Percentiles rank a stretch among this genome's conserved stretches.
Conservation (phyloP, 2,329 filamentous ascomycete species). For the Hypoxylon sp. region DNA sequence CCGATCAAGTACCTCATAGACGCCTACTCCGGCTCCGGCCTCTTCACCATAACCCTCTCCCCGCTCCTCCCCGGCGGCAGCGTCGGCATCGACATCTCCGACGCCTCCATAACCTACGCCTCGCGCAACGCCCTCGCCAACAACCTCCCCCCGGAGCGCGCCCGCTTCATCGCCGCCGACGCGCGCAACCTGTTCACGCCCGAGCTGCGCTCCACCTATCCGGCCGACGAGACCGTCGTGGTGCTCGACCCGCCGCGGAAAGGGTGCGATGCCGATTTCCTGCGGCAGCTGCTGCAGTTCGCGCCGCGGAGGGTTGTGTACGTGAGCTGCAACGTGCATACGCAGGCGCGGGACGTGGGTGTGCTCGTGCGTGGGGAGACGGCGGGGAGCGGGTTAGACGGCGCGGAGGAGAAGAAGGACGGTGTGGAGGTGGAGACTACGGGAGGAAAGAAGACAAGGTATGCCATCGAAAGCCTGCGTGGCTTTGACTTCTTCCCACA, state of each 20-base stretch:
- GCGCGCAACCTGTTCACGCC: slow-evolving; percentile 82
- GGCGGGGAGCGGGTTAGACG: slow-evolving; percentile 52
- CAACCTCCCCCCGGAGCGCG: slow-evolving; percentile 73
- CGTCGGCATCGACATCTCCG: slow-evolving; percentile 90
- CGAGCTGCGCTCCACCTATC: slow-evolving; percentile 70
- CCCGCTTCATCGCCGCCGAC: slow-evolving; percentile 90
- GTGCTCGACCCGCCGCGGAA: slow-evolving; percentile 97
- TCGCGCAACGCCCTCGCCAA: slow-evolving; percentile 84
- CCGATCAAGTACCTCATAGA: slow-evolving; percentile 90
- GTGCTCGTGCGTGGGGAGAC: slow-evolving; percentile 80
- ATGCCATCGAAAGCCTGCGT: slow-evolving; percentile 88
- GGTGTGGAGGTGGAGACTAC: slow-evolving; percentile 43
- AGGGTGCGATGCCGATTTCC: slow-evolving; percentile 88
- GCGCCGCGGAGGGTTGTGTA: slow-evolving; percentile 87
- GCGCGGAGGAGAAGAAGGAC: slow-evolving; percentile 53
- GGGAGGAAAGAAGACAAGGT: slow-evolving; percentile 60
- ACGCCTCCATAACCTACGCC: slow-evolving; percentile 82
- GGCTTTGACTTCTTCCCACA: slow-evolving; percentile 99
- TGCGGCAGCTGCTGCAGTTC: slow-evolving; percentile 82
- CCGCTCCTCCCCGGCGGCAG: slow-evolving; percentile 84
- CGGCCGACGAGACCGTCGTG: slow-evolving; percentile 86
- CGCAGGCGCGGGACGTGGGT: slow-evolving; percentile 92
- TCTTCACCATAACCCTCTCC: slow-evolving; percentile 95
- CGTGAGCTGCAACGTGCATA: slow-evolving; percentile 98
- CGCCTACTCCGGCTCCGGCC: slow-evolving; percentile 95